Conservation (phyloP, 192 early-diverging fungal species). For the Coemansia sp. region DNA sequence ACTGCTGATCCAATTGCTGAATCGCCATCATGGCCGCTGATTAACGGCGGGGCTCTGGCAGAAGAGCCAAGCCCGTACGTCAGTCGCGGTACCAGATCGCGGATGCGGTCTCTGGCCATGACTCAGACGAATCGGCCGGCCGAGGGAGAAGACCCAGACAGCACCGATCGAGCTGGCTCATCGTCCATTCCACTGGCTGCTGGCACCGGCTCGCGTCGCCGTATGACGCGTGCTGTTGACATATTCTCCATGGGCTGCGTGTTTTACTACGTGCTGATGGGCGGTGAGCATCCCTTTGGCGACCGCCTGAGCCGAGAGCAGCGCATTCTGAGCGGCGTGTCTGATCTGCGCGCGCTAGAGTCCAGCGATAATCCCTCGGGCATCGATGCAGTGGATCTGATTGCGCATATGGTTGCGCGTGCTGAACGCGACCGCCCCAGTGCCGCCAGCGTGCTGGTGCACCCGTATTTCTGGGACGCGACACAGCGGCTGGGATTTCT, state of each 20-base stretch:
- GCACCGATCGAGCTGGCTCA: constrained; percentile 22
- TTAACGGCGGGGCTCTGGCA: not conserved
- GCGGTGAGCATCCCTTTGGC: constrained; percentile 95
- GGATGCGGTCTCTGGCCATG: constrained; percentile 36
- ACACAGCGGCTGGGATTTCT: constrained; percentile 83
- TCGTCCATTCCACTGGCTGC: constrained; percentile 9
- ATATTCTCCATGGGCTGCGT: constrained; percentile 96
- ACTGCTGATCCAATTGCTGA: constrained; percentile 2
- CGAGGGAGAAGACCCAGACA: constrained; percentile 29
- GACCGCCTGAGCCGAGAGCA: constrained; percentile 85
- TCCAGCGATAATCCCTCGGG: constrained; percentile 62
- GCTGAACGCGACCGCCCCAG: constrained; percentile 79
- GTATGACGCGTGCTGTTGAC: constrained; percentile 87
- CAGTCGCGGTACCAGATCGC: constrained; percentile 46
- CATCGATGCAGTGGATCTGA: constrained; percentile 85
- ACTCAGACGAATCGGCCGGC: constrained; percentile 3
- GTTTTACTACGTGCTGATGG: constrained; percentile 88
- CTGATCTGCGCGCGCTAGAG: constrained; percentile 73
- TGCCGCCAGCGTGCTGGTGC: constrained; percentile 72
- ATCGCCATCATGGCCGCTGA: constrained; percentile 31
- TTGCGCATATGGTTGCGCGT: constrained; percentile 82
- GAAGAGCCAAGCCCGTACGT: constrained; percentile 51
- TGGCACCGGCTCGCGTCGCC: constrained; percentile 17
- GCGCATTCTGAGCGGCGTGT: constrained; percentile 80
- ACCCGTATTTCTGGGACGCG: constrained; percentile 95